These are phyloP conservation scores for Discostella stelligera DNA, from an alignment of 352 stramenopile species.

Conservation along the genomic window DNA sequence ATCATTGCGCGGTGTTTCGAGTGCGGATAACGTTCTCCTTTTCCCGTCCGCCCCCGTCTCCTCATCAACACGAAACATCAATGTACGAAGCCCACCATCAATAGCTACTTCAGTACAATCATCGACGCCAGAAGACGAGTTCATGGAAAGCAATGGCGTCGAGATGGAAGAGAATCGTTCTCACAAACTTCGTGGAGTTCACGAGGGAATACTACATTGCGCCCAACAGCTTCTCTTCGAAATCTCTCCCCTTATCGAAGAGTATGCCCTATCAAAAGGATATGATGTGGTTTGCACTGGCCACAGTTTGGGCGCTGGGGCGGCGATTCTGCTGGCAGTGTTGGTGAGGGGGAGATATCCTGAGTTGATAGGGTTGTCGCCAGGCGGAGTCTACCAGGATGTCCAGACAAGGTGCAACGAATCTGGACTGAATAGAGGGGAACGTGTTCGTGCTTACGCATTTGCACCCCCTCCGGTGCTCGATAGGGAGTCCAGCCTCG, in stretches of 20 bases:
- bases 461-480: constrained; percentile 72
- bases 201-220: constrained; percentile 68
- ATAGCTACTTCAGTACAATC: background rate
- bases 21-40: constrained; percentile 20
- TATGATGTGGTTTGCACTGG: constrained; percentile 56
- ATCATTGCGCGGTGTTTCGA: background rate
- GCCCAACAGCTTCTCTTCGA: constrained; percentile 54
- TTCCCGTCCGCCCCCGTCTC: background rate
- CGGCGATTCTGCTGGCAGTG: constrained; percentile 50
- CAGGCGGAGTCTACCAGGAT: background rate
- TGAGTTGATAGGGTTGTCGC: constrained; percentile 12
- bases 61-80: background rate
- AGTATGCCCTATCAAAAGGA: constrained; percentile 47
- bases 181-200: constrained; percentile 43
- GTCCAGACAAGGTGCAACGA: background rate
- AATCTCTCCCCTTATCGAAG: constrained; percentile 51
- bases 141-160: constrained; percentile 38
- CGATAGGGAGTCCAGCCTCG: constrained; percentile 56
- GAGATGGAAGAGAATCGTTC: constrained; percentile 48
- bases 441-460: constrained; percentile 58
- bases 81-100: background rate
- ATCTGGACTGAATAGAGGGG: background rate
- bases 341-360: constrained; percentile 62
- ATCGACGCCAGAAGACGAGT: constrained; percentile 6
- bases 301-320: constrained; percentile 60